A percentile compares a stretch with the other conserved stretches of the same genome.
phyloP scores from a whole-genome alignment of 2,329 filamentous ascomycete genomes.

The Trematosphaeria pertusa region DNA sequence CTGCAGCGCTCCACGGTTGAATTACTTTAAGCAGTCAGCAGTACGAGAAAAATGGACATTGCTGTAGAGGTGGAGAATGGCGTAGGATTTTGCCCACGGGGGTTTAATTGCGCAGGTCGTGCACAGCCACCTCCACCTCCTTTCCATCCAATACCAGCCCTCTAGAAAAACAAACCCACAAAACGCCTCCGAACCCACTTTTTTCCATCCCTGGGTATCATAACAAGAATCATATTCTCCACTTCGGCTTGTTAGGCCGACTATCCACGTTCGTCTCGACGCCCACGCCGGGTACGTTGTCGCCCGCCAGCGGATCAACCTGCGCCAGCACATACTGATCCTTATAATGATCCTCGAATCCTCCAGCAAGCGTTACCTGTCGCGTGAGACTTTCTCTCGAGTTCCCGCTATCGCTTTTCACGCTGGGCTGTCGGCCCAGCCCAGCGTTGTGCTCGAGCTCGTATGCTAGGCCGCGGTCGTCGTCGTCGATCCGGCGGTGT shows the following conservation, averaged over 20 bases:
- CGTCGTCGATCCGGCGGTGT: slow-evolving; percentile 22
- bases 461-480: slow-evolving; percentile 31
- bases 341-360: slow-evolving; percentile 20
- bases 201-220: too few relatives aligned
- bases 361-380: slow-evolving; percentile 13
- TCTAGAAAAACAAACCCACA: too few relatives aligned
- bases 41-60: too few relatives aligned
- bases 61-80: too few relatives aligned
- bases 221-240: too few relatives aligned
- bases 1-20: too few relatives aligned
- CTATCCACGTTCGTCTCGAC: slow-evolving; percentile 29
- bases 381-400: slow-evolving; percentile 29
- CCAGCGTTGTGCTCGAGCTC: slow-evolving; percentile 33
- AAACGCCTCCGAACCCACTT: too few relatives aligned
- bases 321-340: slow-evolving; percentile 32
- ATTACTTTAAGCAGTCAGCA: too few relatives aligned
- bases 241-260: slow-evolving; percentile 3
- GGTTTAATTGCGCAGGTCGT: too few relatives aligned
- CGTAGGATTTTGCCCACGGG: too few relatives aligned
- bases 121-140: too few relatives aligned
- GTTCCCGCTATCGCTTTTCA: slow-evolving; percentile 31
- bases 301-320: slow-evolving; percentile 30
- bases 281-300: slow-evolving; percentile 10
- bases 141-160: too few relatives aligned
- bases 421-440: slow-evolving; percentile 17